Conservation (phyloP, 192 early-diverging fungal species). For the Jimgerdemannia flammicorona region DNA sequence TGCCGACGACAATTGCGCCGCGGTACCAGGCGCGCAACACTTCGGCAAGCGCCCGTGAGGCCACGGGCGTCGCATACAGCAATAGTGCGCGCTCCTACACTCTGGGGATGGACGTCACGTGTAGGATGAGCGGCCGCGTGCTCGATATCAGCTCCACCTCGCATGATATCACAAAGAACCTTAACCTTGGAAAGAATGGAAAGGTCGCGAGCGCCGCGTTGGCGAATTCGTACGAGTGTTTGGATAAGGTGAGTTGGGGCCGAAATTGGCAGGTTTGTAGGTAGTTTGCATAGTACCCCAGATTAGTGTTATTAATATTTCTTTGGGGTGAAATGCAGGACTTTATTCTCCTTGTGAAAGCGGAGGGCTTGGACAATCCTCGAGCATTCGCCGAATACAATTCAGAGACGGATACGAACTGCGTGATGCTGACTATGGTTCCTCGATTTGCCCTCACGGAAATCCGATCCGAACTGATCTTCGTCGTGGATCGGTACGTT, state of each 20-base stretch:
- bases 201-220: constrained; percentile 17
- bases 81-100: background rate
- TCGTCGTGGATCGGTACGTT: constrained; percentile 34
- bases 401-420: constrained; percentile 21
- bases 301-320: background rate
- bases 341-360: constrained; percentile 35
- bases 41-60: background rate
- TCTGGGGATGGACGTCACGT: constrained; percentile 16
- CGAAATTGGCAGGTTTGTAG: background rate
- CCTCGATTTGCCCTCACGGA: constrained; percentile 27
- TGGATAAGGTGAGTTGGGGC: background rate
- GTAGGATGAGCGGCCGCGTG: constrained; percentile 25
- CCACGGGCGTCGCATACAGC: background rate
- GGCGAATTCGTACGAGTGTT: constrained; percentile 19
- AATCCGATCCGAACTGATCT: constrained; percentile 32
- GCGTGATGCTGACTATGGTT: constrained; percentile 37
- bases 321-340: constrained; percentile 19
- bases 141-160: constrained; percentile 40
- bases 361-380: constrained; percentile 28
- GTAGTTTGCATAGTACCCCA: background rate
- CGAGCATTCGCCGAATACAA: constrained; percentile 32
- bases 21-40: constrained; percentile 19
- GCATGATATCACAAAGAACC: constrained; percentile 30
- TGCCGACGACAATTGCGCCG: constrained; percentile 36
- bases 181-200: constrained; percentile 13